A percentile compares a stretch with the other conserved stretches of the same genome.
phyloP scores from a whole-genome alignment of 176 grass and related monocot genomes.

The Ampelocalamus luodianensis region DNA sequence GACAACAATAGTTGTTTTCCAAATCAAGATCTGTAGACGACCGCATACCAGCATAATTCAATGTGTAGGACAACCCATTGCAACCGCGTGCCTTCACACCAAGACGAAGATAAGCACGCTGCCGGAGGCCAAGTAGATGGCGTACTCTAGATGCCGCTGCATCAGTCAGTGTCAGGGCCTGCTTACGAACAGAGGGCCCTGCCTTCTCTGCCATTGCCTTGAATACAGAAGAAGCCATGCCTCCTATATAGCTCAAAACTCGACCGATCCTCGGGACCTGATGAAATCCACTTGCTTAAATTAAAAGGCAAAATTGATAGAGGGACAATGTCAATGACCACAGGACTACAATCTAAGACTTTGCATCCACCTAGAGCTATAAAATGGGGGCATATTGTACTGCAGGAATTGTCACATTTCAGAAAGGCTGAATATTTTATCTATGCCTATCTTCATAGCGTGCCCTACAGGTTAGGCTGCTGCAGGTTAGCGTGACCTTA shows the following conservation, averaged over 20 bases:
- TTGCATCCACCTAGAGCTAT: background rate
- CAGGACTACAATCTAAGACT: background rate
- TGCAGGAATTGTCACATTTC: background rate
- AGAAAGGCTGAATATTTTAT: background rate
- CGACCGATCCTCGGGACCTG: background rate
- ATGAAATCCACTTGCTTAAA: background rate
- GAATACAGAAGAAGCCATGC: slow-evolving; percentile 45
- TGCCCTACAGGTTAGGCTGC: background rate
- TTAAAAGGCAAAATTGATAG: background rate
- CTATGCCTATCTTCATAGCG: background rate
- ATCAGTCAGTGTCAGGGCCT: slow-evolving; percentile 58
- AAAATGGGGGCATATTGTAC: background rate
- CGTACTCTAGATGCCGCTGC: slow-evolving; percentile 49
- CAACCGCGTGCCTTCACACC: slow-evolving; percentile 72
- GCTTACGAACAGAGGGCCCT: slow-evolving; percentile 48
- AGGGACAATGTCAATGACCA: background rate
- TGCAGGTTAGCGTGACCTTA: background rate
- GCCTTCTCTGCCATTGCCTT: slow-evolving; percentile 59
- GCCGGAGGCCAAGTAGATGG: slow-evolving; percentile 55
- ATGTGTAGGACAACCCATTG: slow-evolving; percentile 71
- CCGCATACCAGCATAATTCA: slow-evolving; percentile 65
- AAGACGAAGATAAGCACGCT: slow-evolving; percentile 56
- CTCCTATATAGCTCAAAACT: background rate
- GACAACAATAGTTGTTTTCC: background rate
- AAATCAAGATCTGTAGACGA: background rate